Evolutionary conservation across 2,329 filamentous ascomycete genomes (phyloP).

Genomic region (Fusarium domesticum): DNA sequence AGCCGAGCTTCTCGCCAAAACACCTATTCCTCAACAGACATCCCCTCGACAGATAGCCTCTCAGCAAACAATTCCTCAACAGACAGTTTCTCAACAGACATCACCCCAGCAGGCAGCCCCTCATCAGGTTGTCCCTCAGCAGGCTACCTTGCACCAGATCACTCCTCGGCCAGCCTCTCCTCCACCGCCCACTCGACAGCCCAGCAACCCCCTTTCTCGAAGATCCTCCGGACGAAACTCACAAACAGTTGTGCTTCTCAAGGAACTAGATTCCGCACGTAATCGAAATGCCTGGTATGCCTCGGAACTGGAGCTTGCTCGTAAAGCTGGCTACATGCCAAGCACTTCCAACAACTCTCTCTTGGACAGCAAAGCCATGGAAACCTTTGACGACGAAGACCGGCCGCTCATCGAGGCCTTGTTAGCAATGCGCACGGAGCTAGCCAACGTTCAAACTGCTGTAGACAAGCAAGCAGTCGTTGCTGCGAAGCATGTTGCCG

Average conservation of each 20-base stretch:
- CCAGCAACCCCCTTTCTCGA: slow-evolving; percentile 57
- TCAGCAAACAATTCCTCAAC: slow-evolving; percentile 48
- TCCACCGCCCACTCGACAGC: slow-evolving; percentile 55
- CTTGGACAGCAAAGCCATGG: slow-evolving; percentile 71
- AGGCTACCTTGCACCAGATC: too few relatives aligned
- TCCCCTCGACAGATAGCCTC: slow-evolving; percentile 58
- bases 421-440: slow-evolving; percentile 83
- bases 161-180: slow-evolving; percentile 52
- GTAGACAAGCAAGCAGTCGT: slow-evolving; percentile 84
- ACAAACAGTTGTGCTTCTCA: slow-evolving; percentile 71
- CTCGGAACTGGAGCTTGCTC: slow-evolving; percentile 86
- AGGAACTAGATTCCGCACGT: slow-evolving; percentile 81
- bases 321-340: slow-evolving; percentile 82
- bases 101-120: slow-evolving; percentile 55
- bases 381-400: slow-evolving; percentile 88
- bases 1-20: slow-evolving; percentile 52
- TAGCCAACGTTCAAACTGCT: slow-evolving; percentile 83
- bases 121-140: slow-evolving; percentile 58
- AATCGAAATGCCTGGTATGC: slow-evolving; percentile 96
- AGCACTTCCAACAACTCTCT: slow-evolving; percentile 67
- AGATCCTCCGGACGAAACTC: slow-evolving; percentile 59
- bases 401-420: slow-evolving; percentile 89
- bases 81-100: slow-evolving; percentile 58
- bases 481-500: slow-evolving; percentile 85
- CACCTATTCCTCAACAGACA: slow-evolving; percentile 37